phyloP scores from a whole-genome alignment of 305 asterid species.

The Solanum hybrid region DNA sequence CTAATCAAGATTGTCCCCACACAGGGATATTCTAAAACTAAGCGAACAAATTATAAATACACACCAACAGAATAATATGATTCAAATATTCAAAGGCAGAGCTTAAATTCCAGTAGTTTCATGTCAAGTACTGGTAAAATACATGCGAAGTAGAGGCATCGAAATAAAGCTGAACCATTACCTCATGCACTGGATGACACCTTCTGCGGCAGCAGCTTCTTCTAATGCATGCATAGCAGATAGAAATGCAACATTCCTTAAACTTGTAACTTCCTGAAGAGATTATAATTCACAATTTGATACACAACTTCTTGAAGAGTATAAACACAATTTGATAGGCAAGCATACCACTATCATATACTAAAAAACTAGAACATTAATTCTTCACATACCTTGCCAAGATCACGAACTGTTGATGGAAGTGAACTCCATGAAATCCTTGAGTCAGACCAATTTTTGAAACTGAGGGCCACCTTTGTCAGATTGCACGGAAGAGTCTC shows the following conservation, averaged over 20 bases:
- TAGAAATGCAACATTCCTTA: slow-evolving; percentile 35
- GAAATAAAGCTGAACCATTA: slow-evolving; percentile 3
- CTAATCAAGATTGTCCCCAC: neutral
- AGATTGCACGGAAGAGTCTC: slow-evolving; percentile 30
- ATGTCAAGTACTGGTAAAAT: neutral
- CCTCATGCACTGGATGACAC: slow-evolving; percentile 70
- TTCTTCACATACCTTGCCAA: slow-evolving; percentile 56
- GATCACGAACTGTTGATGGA: slow-evolving; percentile 40
- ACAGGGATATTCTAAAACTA: neutral
- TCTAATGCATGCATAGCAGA: slow-evolving; percentile 74
- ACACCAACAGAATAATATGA: neutral
- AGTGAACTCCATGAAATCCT: slow-evolving; percentile 49
- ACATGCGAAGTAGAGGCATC: neutral
- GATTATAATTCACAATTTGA: neutral
- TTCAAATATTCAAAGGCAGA: neutral
- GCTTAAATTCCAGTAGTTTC: neutral
- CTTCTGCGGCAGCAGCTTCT: slow-evolving; percentile 64
- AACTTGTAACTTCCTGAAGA: slow-evolving; percentile 48
- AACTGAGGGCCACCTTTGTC: slow-evolving; percentile 33
- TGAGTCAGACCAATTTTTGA: slow-evolving; percentile 32
- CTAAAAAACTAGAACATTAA: neutral
- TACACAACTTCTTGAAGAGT: neutral
- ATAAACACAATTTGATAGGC: neutral
- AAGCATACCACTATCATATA: neutral
- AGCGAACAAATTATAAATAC: neutral